A percentile compares a stretch with the other conserved stretches of the same genome.
Evolutionary conservation across 176 grass and related monocot genomes (phyloP).

Genomic region (Stipa capillata): DNA sequence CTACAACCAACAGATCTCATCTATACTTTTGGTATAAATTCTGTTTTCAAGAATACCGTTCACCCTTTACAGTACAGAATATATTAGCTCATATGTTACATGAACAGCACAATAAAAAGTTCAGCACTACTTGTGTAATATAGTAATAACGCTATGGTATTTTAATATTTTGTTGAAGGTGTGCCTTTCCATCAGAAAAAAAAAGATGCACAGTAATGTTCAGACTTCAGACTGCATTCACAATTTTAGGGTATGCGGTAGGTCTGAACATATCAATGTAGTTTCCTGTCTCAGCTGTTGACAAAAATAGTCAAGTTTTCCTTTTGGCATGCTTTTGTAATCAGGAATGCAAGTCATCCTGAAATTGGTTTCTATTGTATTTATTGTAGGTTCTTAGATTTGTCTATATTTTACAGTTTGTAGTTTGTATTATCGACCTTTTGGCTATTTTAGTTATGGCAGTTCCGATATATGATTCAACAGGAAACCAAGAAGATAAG

Average conservation of each 20-base stretch:
- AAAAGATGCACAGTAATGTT: not conserved
- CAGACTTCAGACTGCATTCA: not conserved
- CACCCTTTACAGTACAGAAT: conserved; percentile 15
- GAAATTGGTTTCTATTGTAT: not conserved
- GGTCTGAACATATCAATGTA: not conserved
- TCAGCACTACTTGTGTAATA: not conserved
- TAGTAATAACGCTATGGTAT: not conserved
- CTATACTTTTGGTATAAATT: not conserved
- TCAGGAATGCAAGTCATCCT: not conserved
- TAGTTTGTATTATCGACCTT: not conserved
- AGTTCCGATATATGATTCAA: conserved; percentile 13
- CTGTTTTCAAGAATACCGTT: not conserved
- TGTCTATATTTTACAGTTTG: not conserved
- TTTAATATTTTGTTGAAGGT: not conserved
- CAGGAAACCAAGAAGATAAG: conserved; percentile 50
- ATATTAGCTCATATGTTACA: not conserved
- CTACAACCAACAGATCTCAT: conserved; percentile 8
- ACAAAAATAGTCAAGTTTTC: not conserved
- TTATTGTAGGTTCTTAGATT: not conserved
- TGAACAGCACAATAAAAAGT: not conserved
- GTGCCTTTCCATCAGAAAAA: not conserved
- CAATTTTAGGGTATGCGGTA: not conserved
- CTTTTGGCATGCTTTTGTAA: not conserved
- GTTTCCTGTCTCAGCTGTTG: not conserved
- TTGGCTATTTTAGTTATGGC: conserved; percentile 10